Percentiles rank a stretch among this genome's conserved stretches.
phyloP scores from a whole-genome alignment of 768 basidiomycete genomes.

The Tulasnella sp. region DNA sequence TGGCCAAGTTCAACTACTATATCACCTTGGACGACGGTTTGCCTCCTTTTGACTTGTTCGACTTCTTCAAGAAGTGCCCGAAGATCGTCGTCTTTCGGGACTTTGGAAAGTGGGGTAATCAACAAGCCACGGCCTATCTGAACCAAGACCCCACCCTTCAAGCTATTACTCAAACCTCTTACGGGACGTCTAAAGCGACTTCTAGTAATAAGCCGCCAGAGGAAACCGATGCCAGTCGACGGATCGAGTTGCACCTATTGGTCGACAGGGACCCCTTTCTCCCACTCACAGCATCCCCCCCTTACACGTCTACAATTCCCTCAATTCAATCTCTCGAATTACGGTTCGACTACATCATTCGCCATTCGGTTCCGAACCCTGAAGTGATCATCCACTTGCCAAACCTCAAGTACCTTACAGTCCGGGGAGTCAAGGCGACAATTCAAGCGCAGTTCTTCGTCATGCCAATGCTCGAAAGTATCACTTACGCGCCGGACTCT shows the following conservation, averaged over 20 bases:
- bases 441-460: background rate
- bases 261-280: background rate
- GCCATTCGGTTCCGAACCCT: background rate
- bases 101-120: background rate
- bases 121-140: background rate
- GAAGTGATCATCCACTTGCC: background rate
- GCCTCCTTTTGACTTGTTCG: background rate
- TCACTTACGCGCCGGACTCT: background rate
- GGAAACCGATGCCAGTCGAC: conserved; percentile 3
- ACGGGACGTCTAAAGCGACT: background rate
- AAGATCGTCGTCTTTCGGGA: conserved; percentile 9
- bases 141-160: conserved; percentile 9
- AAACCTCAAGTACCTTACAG: background rate
- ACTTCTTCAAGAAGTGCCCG: background rate
- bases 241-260: conserved; percentile 6
- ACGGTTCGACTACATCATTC: background rate
- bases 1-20: conserved; percentile 1
- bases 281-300: conserved; percentile 2
- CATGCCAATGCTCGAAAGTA: background rate
- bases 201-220: background rate
- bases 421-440: background rate
- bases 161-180: background rate
- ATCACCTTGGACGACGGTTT: background rate
- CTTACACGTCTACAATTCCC: background rate
- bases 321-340: background rate